Evolutionary conservation across 768 basidiomycete species (phyloP).

Genomic region (Lyophyllum decastes): DNA sequence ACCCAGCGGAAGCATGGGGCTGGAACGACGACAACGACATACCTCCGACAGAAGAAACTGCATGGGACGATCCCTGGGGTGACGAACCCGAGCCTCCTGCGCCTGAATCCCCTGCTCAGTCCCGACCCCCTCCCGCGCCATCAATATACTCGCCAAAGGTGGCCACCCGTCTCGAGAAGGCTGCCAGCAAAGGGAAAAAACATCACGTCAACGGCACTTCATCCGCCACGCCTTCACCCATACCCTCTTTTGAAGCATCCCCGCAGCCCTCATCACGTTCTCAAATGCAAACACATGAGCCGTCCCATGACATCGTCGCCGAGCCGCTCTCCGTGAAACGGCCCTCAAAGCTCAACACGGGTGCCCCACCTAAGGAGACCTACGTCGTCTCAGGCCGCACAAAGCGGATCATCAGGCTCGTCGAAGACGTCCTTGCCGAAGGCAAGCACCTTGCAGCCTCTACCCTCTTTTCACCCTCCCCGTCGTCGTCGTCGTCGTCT

Average conservation of each 20-base stretch:
- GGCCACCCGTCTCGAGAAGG: slow-evolving; percentile 59
- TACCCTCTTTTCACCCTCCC: slow-evolving; percentile 42
- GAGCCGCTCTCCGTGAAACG: slow-evolving; percentile 25
- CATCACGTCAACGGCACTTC: slow-evolving; percentile 30
- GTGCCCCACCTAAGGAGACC: slow-evolving; percentile 43
- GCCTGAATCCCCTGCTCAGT: slow-evolving; percentile 21
- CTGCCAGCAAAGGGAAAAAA: slow-evolving; percentile 57
- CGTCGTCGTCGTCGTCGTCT: slow-evolving; percentile 25
- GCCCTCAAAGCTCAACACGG: slow-evolving; percentile 23
- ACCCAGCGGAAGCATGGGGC: slow-evolving; percentile 71
- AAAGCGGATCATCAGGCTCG: slow-evolving; percentile 52
- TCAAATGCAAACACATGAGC: slow-evolving; percentile 2
- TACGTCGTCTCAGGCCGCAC: slow-evolving; percentile 63
- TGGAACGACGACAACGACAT: slow-evolving; percentile 63
- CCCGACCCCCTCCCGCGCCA: slow-evolving; percentile 31
- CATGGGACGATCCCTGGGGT: slow-evolving; percentile 75
- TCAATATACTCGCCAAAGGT: slow-evolving; percentile 44
- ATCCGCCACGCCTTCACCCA: slow-evolving; percentile 21
- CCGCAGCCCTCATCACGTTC: slow-evolving; percentile 20
- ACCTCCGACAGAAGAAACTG: slow-evolving; percentile 40
- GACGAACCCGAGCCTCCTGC: slow-evolving; percentile 35
- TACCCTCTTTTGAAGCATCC: slow-evolving; percentile 21
- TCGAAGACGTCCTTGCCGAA: slow-evolving; percentile 67
- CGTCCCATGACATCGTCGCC: slow-evolving; percentile 11
- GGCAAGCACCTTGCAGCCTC: slow-evolving; percentile 63